phyloP scores from a whole-genome alignment of 1,139 yeast genomes.

The Hansenula sp. region DNA sequence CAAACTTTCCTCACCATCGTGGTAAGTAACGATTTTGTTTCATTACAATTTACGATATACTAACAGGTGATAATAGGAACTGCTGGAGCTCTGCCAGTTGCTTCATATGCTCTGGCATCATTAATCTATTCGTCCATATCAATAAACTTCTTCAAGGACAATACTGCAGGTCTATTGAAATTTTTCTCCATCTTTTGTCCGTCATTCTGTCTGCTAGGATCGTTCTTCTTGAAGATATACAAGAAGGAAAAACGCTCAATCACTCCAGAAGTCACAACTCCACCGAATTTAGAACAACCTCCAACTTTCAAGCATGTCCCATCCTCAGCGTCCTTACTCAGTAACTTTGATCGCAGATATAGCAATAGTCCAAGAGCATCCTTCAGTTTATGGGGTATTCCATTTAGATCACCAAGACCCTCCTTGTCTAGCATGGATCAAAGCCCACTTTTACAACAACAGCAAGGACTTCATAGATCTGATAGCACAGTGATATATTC shows the following conservation, averaged over 20 bases:
- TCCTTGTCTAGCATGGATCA: constrained; percentile 10
- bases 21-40: constrained; percentile 22
- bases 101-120: constrained; percentile 51
- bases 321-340: constrained; percentile 3
- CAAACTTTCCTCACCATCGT: constrained; percentile 65
- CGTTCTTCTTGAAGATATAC: constrained; percentile 25
- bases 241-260: constrained; percentile 7
- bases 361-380: constrained; percentile 11
- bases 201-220: constrained; percentile 26
- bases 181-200: constrained; percentile 29
- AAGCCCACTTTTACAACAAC: constrained; percentile 9
- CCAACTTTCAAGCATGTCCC: not conserved
- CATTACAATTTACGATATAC: not conserved
- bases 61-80: constrained; percentile 30
- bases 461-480: constrained; percentile 5
- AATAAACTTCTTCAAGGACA: constrained; percentile 38
- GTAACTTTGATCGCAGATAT: constrained; percentile 14
- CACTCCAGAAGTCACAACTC: not conserved
- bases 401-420: constrained; percentile 20
- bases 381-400: constrained; percentile 23
- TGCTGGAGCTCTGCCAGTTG: constrained; percentile 62
- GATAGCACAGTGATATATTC: constrained; percentile 21
- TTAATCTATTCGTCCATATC: constrained; percentile 36
- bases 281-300: not conserved
- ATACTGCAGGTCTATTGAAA: constrained; percentile 36